Evolutionary conservation across 441 rosid species (phyloP), one percentile per base, ranked within the genome.

Genomic region (Erodium trifolium): DNA sequence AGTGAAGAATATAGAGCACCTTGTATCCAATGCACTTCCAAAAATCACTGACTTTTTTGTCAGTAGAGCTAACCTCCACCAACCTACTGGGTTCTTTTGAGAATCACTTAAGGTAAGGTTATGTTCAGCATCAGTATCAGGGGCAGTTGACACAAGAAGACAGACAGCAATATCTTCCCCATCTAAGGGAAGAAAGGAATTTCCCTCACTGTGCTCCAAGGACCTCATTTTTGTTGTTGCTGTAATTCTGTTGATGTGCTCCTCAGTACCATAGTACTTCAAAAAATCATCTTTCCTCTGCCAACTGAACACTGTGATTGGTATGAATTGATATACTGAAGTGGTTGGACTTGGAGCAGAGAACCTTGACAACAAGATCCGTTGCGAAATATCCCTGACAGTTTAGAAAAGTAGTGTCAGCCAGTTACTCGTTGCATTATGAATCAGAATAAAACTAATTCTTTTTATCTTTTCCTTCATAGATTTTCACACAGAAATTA

Each of bases 11-110:
- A 65, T 18, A 67, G 65, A 63, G 67, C 64, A 94, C 97, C 97
- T 87, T 39, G 86, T 80, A 79, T 92, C 94, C 65, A 92, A 37
- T 67, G 72, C 72, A 71, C 74, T 77, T 65, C 98, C 98, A 43
- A 87, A 63, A 68, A 92, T 79, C 73, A 90, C 70, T 75, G 43
- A 75, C 74, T 84, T 77, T 71, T 82, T 84, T 74, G 85, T 85
- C 76, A 90, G 76, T 17, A 94, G 73, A 67, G 96, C 96, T 41
- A 92, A 81, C 82, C 91, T 87, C 98, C 98, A 94, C 35, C 49
- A 49, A 71, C 77, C 80, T 68, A 55, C 75, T 17, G 82, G 76
- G 71, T 68, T 82, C 68, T 62, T 75, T 71, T 35, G 82, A 77
- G 12, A 9, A 57, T 75, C 73, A 70, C 77, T 76, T 59, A 82